These are phyloP conservation scores for Lizanozyma gosingica DNA, from an alignment of 1,139 yeast species.

Conservation along the genomic window DNA sequence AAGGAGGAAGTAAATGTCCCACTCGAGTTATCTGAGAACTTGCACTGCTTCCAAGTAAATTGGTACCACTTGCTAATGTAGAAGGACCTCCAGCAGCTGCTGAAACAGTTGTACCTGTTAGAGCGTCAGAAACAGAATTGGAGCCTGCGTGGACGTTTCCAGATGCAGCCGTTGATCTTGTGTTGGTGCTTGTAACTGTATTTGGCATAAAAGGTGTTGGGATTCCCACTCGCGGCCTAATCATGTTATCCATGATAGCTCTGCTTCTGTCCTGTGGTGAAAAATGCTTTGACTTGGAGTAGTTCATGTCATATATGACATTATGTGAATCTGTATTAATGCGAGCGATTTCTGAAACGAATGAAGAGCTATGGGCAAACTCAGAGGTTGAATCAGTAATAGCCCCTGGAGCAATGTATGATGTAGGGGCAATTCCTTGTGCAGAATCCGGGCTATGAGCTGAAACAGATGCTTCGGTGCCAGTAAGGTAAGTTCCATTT, in stretches of 20 bases:
- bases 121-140: too few species aligned
- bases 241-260: constrained; percentile 29
- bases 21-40: not conserved
- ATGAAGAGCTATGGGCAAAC: constrained; percentile 5
- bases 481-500: too few species aligned
- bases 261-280: constrained; percentile 28
- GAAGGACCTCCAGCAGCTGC: too few species aligned
- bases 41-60: not conserved
- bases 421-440: not conserved
- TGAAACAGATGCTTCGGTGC: not conserved
- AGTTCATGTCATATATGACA: constrained; percentile 25
- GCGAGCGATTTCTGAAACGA: constrained; percentile 29
- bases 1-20: not conserved
- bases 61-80: not conserved
- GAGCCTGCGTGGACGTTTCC: not conserved
- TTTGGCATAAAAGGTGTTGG: constrained; percentile 7
- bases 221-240: constrained; percentile 22
- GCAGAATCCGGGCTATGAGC: too few species aligned
- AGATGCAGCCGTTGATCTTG: constrained; percentile 1
- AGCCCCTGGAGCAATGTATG: too few species aligned
- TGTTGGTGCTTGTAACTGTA: constrained; percentile 1
- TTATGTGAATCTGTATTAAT: constrained; percentile 28
- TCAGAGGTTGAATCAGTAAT: not conserved
- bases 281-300: constrained; percentile 22
- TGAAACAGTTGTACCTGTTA: not conserved